These are phyloP conservation scores for Pleochaeta shiraiana DNA, from an alignment of 2,329 filamentous ascomycete species.

Conservation along the genomic window DNA sequence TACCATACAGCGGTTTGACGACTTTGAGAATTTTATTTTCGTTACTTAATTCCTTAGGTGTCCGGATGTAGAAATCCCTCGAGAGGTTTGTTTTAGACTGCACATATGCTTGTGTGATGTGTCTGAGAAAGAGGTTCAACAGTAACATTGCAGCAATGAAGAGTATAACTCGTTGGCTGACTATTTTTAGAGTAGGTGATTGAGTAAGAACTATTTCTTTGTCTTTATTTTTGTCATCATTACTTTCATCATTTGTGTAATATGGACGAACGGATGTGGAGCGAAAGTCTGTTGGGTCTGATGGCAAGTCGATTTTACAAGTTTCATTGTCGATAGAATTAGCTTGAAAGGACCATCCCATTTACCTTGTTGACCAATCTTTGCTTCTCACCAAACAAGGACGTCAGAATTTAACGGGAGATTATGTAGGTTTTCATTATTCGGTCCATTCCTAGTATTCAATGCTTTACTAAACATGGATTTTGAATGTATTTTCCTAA, in stretches of 20 bases:
- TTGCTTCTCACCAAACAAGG: constrained; percentile 1
- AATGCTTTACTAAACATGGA: constrained; percentile 1
- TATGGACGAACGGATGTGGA: neutral
- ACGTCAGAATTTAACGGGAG: constrained; percentile 4
- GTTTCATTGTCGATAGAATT: neutral
- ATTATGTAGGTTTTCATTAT: neutral
- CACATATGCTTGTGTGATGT: neutral
- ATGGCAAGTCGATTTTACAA: neutral
- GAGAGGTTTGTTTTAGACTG: neutral
- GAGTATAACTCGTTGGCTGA: neutral
- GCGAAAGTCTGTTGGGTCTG: neutral
- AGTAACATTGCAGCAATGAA: neutral
- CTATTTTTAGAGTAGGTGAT: too few species aligned
- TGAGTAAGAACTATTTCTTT: neutral
- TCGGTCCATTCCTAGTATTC: neutral
- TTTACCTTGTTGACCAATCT: neutral
- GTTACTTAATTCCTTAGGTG: neutral
- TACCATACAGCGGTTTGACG: neutral
- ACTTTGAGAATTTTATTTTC: neutral
- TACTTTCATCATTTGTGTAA: neutral
- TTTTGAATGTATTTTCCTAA: constrained; percentile 3
- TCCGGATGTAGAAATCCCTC: neutral
- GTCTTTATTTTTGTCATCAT: neutral
- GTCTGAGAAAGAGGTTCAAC: neutral
- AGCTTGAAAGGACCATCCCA: neutral